Evolutionary conservation across 2,329 filamentous ascomycete genomes (phyloP).

Genomic region (Fonsecaea pugnacius): DNA sequence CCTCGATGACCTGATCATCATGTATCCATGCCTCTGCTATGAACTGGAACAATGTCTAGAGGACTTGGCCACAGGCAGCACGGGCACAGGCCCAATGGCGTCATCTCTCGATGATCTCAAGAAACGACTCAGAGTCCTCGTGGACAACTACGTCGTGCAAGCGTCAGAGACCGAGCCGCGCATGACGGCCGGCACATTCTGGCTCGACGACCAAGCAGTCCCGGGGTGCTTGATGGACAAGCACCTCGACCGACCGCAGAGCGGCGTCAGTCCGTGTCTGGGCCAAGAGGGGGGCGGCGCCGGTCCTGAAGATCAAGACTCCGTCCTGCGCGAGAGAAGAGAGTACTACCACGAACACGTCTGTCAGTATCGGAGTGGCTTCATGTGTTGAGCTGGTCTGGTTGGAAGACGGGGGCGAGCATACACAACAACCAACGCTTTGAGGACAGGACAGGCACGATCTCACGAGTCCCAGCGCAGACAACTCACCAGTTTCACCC

Average conservation of each 20-base stretch:
- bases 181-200: slow-evolving; percentile 29
- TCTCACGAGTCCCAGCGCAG: too few species aligned
- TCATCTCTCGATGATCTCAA: background rate
- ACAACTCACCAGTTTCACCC: too few species aligned
- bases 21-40: background rate
- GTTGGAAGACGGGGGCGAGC: background rate
- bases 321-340: slow-evolving; percentile 4
- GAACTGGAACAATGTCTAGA: slow-evolving; percentile 1
- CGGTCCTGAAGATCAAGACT: background rate
- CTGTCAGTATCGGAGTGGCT: slow-evolving; percentile 28
- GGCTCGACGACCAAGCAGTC: slow-evolving; percentile 1
- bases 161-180: slow-evolving; percentile 19
- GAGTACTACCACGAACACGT: slow-evolving; percentile 29
- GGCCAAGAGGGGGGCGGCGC: background rate
- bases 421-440: too few species aligned
- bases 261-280: background rate
- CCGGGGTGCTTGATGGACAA: slow-evolving; percentile 13
- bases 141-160: slow-evolving; percentile 27
- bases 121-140: slow-evolving; percentile 5
- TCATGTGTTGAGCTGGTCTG: slow-evolving; percentile 17
- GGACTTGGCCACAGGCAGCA: too few species aligned
- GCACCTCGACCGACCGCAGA: background rate
- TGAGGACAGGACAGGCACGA: too few species aligned
- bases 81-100: background rate
- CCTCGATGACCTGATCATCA: slow-evolving; percentile 3